These are phyloP conservation scores for Leccinum obscurum DNA, from an alignment of 768 basidiomycete species.

Conservation along the genomic window DNA sequence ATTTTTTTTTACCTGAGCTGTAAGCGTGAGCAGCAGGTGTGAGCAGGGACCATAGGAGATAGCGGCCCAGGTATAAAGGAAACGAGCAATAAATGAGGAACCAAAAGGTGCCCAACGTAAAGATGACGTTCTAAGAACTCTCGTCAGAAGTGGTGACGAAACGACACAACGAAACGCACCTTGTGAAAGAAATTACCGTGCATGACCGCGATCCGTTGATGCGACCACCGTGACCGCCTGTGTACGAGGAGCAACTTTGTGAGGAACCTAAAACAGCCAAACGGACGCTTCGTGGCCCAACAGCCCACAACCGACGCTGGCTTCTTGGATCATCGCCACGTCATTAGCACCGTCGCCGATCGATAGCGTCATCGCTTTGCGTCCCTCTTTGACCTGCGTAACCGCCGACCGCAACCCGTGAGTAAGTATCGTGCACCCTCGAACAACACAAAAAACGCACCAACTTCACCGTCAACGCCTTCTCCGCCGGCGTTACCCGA, in stretches of 20 bases:
- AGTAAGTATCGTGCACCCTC: not conserved
- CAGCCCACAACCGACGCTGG: constrained; percentile 95
- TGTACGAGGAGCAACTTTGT: constrained; percentile 91
- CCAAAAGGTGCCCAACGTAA: constrained; percentile 95
- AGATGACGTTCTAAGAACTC: constrained; percentile 72
- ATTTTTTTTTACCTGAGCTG: too few species aligned
- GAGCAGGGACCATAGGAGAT: too few species aligned
- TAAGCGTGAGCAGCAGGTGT: too few species aligned
- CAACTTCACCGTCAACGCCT: constrained; percentile 93
- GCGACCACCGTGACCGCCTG: constrained; percentile 82
- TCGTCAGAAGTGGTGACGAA: not conserved
- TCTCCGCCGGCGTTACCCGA: constrained; percentile 96
- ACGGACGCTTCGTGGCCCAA: constrained; percentile 95
- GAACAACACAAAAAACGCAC: constrained; percentile 42
- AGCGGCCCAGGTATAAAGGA: too few species aligned
- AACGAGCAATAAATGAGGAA: constrained; percentile 86
- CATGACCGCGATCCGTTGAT: constrained; percentile 95
- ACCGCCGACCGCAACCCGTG: not conserved
- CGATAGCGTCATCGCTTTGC: constrained; percentile 92
- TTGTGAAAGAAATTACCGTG: constrained; percentile 99
- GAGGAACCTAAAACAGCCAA: constrained; percentile 94
- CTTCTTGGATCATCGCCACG: constrained; percentile 99
- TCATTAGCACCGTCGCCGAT: constrained; percentile 99
- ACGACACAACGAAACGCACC: constrained; percentile 42
- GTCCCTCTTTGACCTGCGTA: constrained; percentile 86